Percentiles rank a stretch among this genome's conserved stretches.
Conservation (phyloP, 352 stramenopile genomes). For the Pythium chondricola region DNA sequence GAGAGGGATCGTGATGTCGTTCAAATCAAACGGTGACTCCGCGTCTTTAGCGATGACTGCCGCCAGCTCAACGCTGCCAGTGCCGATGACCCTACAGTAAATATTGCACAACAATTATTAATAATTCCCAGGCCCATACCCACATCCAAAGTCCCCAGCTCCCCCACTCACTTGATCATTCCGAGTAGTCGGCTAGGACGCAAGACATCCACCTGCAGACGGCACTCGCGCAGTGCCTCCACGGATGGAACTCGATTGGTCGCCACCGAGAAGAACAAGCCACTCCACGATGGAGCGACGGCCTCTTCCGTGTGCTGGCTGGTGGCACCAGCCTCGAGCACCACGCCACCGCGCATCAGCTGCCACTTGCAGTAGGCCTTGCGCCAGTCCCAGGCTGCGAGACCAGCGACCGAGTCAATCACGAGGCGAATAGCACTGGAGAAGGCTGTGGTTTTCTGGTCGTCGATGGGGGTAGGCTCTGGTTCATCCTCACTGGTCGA, state of each 20-base stretch:
- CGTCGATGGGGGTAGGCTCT: too few species aligned
- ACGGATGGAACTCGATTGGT: not conserved
- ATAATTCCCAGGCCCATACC: too few species aligned
- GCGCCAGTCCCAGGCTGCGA: not conserved
- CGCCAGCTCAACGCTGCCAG: too few species aligned
- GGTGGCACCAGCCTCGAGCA: not conserved
- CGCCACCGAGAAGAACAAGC: not conserved
- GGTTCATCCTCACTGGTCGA: too few species aligned
- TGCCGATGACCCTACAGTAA: too few species aligned
- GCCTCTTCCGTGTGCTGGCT: not conserved
- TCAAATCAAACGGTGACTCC: too few species aligned
- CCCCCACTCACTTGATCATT: not conserved
- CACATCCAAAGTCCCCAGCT: too few species aligned
- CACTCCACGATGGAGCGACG: not conserved
- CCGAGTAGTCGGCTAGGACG: not conserved
- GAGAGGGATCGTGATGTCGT: too few species aligned
- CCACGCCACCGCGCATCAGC: not conserved
- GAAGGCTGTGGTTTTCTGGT: too few species aligned
- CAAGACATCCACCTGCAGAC: not conserved
- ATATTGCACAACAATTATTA: too few species aligned
- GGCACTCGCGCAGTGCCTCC: not conserved
- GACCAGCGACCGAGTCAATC: not conserved
- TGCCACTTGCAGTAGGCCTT: not conserved
- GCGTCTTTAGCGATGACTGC: too few species aligned
- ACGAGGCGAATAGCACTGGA: not conserved